These are phyloP conservation scores for Penicillium paneum DNA, from an alignment of 2,329 filamentous ascomycete genomes.

Conservation along the genomic window DNA sequence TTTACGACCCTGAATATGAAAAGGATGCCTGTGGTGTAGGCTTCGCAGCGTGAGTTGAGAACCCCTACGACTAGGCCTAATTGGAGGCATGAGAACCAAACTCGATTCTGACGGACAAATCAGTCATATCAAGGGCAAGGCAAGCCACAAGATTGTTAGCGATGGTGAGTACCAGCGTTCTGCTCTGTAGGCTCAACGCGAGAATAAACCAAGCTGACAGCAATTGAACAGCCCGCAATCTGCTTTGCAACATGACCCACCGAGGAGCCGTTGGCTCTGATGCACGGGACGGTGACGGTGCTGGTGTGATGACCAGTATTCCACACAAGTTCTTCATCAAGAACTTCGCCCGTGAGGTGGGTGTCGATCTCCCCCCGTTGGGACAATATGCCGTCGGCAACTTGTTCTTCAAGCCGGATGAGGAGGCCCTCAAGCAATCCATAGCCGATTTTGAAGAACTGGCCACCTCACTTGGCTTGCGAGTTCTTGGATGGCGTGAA, in stretches of 20 bases:
- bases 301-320: constrained; percentile 99
- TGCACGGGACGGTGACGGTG: constrained; percentile 94
- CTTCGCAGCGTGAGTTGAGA: constrained; percentile 78
- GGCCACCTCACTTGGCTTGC: constrained; percentile 79
- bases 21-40: constrained; percentile 99
- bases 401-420: constrained; percentile 96
- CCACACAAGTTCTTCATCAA: constrained; percentile 98
- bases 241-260: constrained; percentile 99
- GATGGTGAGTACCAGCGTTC: constrained; percentile 67
- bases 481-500: constrained; percentile 93
- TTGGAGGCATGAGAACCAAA: constrained; percentile 5
- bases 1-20: constrained; percentile 93
- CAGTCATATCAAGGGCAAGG: constrained; percentile 94
- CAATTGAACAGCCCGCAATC: constrained; percentile 66
- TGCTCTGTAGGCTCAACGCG: not conserved
- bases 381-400: constrained; percentile 98
- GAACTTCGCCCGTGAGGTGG: constrained; percentile 91
- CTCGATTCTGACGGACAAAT: constrained; percentile 7
- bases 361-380: constrained; percentile 77
- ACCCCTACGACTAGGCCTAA: not conserved
- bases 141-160: constrained; percentile 97
- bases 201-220: not conserved
- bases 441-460: constrained; percentile 92
- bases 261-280: constrained; percentile 97
- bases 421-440: constrained; percentile 83